These are phyloP conservation scores for Podosphaera xanthii DNA, from an alignment of 2,329 filamentous ascomycete genomes.

Conservation along the genomic window DNA sequence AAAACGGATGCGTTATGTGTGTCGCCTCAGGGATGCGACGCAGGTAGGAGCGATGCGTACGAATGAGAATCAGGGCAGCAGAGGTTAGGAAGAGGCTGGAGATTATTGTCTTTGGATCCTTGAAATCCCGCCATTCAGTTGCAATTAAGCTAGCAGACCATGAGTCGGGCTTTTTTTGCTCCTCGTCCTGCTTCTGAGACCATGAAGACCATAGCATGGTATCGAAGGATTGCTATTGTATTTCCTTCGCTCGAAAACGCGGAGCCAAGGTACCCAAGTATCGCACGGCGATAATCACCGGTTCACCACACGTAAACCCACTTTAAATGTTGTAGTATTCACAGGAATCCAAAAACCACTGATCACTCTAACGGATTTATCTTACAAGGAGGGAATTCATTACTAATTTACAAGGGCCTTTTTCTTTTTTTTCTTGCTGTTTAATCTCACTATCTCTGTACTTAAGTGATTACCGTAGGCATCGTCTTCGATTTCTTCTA, in stretches of 20 bases:
- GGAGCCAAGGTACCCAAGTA: not conserved
- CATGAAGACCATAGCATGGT: conserved; percentile 27
- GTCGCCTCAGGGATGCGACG: conserved; percentile 61
- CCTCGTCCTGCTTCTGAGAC: conserved; percentile 15
- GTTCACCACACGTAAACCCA: too few relatives aligned
- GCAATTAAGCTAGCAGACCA: conserved; percentile 23
- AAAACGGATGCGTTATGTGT: conserved; percentile 52
- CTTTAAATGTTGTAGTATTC: too few relatives aligned
- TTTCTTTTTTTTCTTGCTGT: not conserved
- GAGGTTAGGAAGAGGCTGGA: conserved; percentile 30
- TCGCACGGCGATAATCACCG: not conserved
- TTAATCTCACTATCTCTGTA: not conserved
- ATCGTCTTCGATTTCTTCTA: not conserved
- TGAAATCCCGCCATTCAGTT: conserved; percentile 30
- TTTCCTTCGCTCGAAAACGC: not conserved
- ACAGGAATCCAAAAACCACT: too few relatives aligned
- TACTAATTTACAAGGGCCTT: not conserved
- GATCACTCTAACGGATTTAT: too few relatives aligned
- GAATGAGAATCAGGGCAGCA: conserved; percentile 28
- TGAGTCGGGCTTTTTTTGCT: conserved; percentile 17
- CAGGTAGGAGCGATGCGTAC: conserved; percentile 52
- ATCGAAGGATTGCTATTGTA: conserved; percentile 2
- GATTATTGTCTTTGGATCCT: conserved; percentile 29
- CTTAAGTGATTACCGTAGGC: not conserved
- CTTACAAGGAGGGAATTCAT: too few relatives aligned